Evolutionary conservation across 139 green algal species (phyloP).

Genomic region (Diplosphaera chodatii): DNA sequence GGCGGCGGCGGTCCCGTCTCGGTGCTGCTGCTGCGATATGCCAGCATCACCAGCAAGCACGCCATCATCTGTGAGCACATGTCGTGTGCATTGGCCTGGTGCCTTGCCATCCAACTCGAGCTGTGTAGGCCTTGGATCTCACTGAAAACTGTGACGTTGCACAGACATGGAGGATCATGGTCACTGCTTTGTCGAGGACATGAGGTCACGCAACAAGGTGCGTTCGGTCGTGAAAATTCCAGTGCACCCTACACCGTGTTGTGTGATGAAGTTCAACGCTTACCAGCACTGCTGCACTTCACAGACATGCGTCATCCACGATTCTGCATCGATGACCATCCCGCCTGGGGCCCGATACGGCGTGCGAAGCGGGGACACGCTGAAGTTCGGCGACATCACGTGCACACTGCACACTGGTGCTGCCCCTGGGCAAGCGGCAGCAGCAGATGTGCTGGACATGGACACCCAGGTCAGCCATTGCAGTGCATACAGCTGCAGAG

Average conservation of each 20-base stretch:
- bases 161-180: constrained; percentile 5
- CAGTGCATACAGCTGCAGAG: not conserved
- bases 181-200: constrained; percentile 7
- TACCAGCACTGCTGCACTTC: constrained; percentile 5
- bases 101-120: not conserved
- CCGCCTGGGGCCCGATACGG: not conserved
- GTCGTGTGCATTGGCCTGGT: not conserved
- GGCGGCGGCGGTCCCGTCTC: not conserved
- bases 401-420: not conserved
- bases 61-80: constrained; percentile 12
- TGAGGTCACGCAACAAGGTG: constrained; percentile 9
- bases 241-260: not conserved
- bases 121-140: too few species aligned
- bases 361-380: not conserved
- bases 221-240: not conserved
- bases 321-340: not conserved
- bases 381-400: not conserved
- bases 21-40: not conserved
- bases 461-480: not conserved
- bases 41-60: constrained; percentile 8
- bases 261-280: too few species aligned
- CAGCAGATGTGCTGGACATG: not conserved
- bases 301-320: not conserved
- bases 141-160: too few species aligned
- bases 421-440: not conserved